Evolutionary conservation across 768 basidiomycete genomes (phyloP).

Genomic region (Hemileccinum rubropunctum): DNA sequence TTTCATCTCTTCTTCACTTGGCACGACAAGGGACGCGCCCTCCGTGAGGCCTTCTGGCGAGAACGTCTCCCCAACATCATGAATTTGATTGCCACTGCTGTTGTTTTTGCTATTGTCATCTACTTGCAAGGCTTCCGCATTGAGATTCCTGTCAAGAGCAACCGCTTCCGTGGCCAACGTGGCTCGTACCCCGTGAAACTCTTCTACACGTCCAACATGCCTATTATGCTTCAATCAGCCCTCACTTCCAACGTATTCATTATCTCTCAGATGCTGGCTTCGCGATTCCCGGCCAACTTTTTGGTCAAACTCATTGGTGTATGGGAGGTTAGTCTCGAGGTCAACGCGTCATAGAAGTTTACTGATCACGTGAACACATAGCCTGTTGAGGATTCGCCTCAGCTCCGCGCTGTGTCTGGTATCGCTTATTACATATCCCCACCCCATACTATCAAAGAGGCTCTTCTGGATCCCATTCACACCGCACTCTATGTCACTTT

Average conservation of each 20-base stretch:
- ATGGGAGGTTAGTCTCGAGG: conserved; percentile 79
- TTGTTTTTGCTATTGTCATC: conserved; percentile 93
- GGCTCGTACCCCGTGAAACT: conserved; percentile 96
- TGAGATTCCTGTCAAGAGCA: conserved; percentile 97
- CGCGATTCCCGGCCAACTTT: conserved; percentile 88
- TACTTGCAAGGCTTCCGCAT: conserved; percentile 99
- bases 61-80: conserved; percentile 96
- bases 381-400: conserved; percentile 93
- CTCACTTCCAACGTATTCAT: conserved; percentile 94
- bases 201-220: conserved; percentile 99
- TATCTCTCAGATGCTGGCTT: conserved; percentile 92
- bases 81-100: conserved; percentile 91
- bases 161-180: conserved; percentile 93
- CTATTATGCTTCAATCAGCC: conserved; percentile 97
- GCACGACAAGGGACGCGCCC: conserved; percentile 96
- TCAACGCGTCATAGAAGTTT: not conserved
- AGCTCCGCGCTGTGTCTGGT: conserved; percentile 86
- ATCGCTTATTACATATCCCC: conserved; percentile 98
- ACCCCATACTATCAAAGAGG: conserved; percentile 88
- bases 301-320: conserved; percentile 88
- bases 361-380: conserved; percentile 31
- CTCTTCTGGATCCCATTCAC: conserved; percentile 91
- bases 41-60: conserved; percentile 98
- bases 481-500: conserved; percentile 87
- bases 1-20: conserved; percentile 98